Conservation (phyloP, 2,329 filamentous ascomycete species). For the Phialophora expanda region DNA sequence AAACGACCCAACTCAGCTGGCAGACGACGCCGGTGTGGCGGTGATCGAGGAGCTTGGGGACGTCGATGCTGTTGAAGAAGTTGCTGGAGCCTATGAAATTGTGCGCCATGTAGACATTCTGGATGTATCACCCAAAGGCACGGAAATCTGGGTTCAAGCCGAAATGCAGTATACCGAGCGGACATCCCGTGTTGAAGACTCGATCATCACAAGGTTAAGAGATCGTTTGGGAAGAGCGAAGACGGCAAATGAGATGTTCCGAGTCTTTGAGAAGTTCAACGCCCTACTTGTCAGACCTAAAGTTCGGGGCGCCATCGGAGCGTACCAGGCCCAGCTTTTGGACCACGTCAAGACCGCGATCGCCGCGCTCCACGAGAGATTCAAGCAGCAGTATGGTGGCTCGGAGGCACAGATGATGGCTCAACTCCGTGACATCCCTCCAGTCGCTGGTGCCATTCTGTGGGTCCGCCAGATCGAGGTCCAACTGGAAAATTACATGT, state of each 20-base stretch:
- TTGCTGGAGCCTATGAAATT: conserved; percentile 90
- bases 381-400: conserved; percentile 98
- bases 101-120: conserved; percentile 94
- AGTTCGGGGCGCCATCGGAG: conserved; percentile 94
- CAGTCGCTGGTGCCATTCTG: conserved; percentile 95
- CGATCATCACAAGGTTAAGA: conserved; percentile 91
- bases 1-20: conserved; percentile 59
- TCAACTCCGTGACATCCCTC: conserved; percentile 90
- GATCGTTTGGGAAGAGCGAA: conserved; percentile 94
- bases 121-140: conserved; percentile 88
- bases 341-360: conserved; percentile 98
- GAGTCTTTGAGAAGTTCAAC: conserved; percentile 99
- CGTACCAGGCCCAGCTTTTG: conserved; percentile 97
- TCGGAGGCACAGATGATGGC: conserved; percentile 99
- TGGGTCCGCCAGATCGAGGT: conserved; percentile 97
- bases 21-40: conserved; percentile 64
- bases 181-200: conserved; percentile 96
- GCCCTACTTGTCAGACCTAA: conserved; percentile 98
- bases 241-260: conserved; percentile 99
- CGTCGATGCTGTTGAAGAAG: conserved; percentile 95
- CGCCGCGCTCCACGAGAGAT: conserved; percentile 87
- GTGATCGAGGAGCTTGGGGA: conserved; percentile 95
- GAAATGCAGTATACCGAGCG: conserved; percentile 97
- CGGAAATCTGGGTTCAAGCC: conserved; percentile 87
- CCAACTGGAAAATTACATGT: conserved; percentile 95